A percentile compares a stretch with the other conserved stretches of the same genome.
These are phyloP conservation scores for Colletotrichum eleusines DNA, from an alignment of 2,329 filamentous ascomycete species.

Conservation along the genomic window DNA sequence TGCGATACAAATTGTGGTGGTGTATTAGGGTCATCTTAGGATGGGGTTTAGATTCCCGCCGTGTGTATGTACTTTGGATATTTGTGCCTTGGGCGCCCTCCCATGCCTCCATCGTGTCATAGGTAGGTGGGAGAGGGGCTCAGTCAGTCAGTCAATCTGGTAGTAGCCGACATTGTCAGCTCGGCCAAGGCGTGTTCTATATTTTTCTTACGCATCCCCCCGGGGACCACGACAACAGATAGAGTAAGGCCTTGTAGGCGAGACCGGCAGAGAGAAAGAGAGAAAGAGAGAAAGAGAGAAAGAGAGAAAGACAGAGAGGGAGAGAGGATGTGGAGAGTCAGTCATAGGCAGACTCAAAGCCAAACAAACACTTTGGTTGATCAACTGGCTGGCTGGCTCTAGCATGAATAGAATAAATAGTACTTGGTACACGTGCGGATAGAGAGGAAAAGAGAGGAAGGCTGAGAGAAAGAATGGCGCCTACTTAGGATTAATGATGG, in stretches of 20 bases:
- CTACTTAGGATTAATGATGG: too few species aligned
- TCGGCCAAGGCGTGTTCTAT: neutral
- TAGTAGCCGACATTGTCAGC: constrained; percentile 12
- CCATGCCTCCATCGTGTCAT: constrained; percentile 20
- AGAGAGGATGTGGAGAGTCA: constrained; percentile 1
- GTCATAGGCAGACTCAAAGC: neutral
- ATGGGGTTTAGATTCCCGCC: neutral
- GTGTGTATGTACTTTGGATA: neutral
- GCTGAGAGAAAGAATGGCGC: neutral
- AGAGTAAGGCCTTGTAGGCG: neutral
- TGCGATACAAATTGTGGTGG: constrained; percentile 17
- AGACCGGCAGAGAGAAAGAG: neutral
- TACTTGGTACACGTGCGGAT: too few species aligned
- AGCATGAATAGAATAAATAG: too few species aligned
- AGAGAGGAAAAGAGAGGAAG: neutral
- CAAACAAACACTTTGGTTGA: neutral
- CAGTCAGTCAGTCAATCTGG: too few species aligned
- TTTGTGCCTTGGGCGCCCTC: constrained; percentile 1
- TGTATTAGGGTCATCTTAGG: neutral
- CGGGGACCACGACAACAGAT: neutral
- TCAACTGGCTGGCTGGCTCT: neutral
- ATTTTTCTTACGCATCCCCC: too few species aligned
- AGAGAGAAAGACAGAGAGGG: too few species aligned
- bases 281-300: too few species aligned
- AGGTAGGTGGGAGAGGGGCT: neutral